phyloP scores from a whole-genome alignment of 2,329 filamentous ascomycete genomes.

The Fusarium austroafricanum region DNA sequence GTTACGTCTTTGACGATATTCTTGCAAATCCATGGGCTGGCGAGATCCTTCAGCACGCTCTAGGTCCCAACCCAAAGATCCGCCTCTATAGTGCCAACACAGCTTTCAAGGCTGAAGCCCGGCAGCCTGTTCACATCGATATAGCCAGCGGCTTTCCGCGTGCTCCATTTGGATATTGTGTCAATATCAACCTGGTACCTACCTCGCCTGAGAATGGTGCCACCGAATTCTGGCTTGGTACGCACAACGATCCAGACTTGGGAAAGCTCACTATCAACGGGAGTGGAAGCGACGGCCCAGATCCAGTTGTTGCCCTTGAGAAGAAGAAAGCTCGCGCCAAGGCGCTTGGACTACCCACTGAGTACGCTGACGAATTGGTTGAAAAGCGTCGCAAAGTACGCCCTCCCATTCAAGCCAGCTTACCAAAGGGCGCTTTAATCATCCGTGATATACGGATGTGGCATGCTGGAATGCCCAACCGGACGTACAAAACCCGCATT shows the following conservation, averaged over 20 bases:
- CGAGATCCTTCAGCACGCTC: not conserved
- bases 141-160: not conserved
- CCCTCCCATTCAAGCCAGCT: not conserved
- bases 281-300: not conserved
- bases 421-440: not conserved
- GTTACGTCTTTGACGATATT: not conserved
- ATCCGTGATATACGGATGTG: not conserved
- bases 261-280: not conserved
- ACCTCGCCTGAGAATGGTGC: not conserved
- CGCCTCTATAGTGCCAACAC: not conserved
- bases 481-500: not conserved
- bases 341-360: not conserved
- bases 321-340: not conserved
- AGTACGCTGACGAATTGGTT: not conserved
- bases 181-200: not conserved
- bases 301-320: not conserved
- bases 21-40: not conserved
- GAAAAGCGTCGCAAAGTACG: not conserved
- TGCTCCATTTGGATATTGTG: not conserved
- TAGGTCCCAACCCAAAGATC: not conserved
- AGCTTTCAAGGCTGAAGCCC: not conserved
- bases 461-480: not conserved
- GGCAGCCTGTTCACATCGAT: not conserved
- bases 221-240: not conserved
- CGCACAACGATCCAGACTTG: not conserved